Conservation (phyloP, 2,329 filamentous ascomycete species). For the Exophiala lecanii-corni region DNA sequence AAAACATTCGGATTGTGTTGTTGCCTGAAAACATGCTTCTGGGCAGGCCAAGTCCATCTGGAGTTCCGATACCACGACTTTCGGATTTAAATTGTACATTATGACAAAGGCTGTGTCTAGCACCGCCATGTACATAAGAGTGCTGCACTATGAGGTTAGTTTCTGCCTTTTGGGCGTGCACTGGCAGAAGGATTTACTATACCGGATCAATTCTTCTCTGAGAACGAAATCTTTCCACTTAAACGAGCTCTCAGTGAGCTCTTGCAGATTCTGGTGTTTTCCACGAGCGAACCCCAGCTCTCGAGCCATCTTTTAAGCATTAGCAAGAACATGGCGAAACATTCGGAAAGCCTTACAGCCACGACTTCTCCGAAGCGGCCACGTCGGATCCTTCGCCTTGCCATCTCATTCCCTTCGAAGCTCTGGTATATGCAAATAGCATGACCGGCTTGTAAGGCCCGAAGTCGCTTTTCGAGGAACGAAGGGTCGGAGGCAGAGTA, state of each 20-base stretch:
- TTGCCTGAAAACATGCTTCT: constrained; percentile 11
- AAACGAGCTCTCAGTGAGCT: not conserved
- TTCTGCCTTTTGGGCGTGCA: not conserved
- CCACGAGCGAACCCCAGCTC: constrained; percentile 5
- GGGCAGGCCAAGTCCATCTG: constrained; percentile 1
- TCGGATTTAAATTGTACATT: constrained; percentile 5
- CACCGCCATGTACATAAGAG: constrained; percentile 4
- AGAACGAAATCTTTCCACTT: constrained; percentile 5
- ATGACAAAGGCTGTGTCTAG: constrained; percentile 8
- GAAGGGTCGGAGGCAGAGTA: not conserved
- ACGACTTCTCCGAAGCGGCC: constrained; percentile 28
- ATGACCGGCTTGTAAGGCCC: constrained; percentile 8
- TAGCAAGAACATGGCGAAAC: no score
- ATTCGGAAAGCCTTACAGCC: constrained; percentile 27
- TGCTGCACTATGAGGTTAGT: not conserved
- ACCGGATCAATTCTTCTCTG: constrained; percentile 12
- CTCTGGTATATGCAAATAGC: constrained; percentile 7
- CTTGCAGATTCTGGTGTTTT: constrained; percentile 1
- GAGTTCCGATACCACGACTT: constrained; percentile 1
- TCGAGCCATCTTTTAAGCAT: constrained; percentile 6
- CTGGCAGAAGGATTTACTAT: not conserved
- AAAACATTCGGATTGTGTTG: constrained; percentile 3
- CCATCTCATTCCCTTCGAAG: not conserved
- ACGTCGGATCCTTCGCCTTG: not conserved
- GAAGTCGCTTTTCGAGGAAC: constrained; percentile 2